Conservation (phyloP, 495 filamentous ascomycete genomes). For the Neurospora sp. region DNA sequence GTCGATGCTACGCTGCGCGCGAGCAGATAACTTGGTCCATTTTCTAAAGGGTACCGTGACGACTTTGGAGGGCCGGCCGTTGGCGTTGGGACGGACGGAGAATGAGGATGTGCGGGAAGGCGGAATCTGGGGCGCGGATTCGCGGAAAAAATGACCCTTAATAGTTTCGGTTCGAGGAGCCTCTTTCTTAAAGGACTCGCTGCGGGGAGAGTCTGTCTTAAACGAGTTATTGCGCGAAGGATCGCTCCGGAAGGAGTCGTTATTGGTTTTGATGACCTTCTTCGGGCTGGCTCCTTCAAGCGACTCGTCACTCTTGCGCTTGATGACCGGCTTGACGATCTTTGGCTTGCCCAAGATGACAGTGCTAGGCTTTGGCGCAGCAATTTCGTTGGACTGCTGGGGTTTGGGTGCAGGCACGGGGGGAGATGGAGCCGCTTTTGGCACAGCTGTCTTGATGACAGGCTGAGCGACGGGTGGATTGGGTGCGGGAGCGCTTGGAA, state of each 20-base stretch:
- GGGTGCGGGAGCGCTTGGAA: not conserved
- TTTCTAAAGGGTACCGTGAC: slow-evolving; percentile 12
- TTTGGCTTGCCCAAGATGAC: slow-evolving; percentile 4
- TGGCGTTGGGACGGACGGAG: slow-evolving; percentile 4
- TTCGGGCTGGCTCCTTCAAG: slow-evolving; percentile 23
- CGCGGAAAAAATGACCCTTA: not conserved
- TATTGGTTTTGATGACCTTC: slow-evolving; percentile 28
- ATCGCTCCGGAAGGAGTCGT: not conserved
- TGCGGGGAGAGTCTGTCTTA: not conserved
- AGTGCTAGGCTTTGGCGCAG: not conserved
- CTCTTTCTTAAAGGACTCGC: not conserved
- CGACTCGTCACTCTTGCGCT: slow-evolving; percentile 25
- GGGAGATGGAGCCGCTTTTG: slow-evolving; percentile 3
- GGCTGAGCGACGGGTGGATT: slow-evolving; percentile 22
- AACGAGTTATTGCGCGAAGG: not conserved
- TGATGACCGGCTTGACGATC: slow-evolving; percentile 17
- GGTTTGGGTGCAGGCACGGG: not conserved
- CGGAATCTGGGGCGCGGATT: not conserved
- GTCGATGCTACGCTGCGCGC: not conserved
- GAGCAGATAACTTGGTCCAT: slow-evolving; percentile 11
- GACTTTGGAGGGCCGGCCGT: slow-evolving; percentile 12
- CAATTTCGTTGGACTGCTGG: not conserved
- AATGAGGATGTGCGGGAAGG: not conserved
- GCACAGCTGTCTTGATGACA: slow-evolving; percentile 4
- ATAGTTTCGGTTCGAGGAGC: not conserved